phyloP scores from a whole-genome alignment of 1,139 yeast genomes.

The Lodderomyces beijingensis region DNA sequence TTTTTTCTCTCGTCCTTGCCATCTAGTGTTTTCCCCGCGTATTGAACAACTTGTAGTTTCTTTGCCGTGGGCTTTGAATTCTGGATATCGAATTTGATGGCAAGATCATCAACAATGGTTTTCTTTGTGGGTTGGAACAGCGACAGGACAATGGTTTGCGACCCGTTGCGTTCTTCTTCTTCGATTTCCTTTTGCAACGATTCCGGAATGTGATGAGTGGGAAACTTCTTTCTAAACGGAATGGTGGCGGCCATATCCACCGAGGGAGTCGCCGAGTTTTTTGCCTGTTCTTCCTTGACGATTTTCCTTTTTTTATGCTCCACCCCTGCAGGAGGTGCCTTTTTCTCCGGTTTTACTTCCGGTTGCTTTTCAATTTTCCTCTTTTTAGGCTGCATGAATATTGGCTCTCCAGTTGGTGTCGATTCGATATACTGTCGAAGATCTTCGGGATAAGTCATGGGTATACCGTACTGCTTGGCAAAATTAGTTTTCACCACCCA shows the following conservation, averaged over 20 bases:
- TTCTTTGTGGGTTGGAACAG: slow-evolving; percentile 29
- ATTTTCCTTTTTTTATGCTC: slow-evolving; percentile 3
- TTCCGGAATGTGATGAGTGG: slow-evolving; percentile 36
- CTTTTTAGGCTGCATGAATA: slow-evolving; percentile 16
- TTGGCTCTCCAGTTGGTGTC: slow-evolving; percentile 36
- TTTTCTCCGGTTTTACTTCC: slow-evolving; percentile 7
- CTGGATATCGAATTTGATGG: slow-evolving; percentile 39
- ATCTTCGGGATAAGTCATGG: slow-evolving; percentile 54
- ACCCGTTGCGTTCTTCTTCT: slow-evolving; percentile 6
- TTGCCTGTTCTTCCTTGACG: not conserved
- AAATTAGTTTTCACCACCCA: slow-evolving; percentile 89
- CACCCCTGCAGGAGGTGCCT: not conserved
- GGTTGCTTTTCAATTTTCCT: slow-evolving; percentile 6
- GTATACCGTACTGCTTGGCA: slow-evolving; percentile 56
- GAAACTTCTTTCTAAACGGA: slow-evolving; percentile 25
- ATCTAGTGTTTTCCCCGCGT: slow-evolving; percentile 17
- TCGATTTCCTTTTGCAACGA: slow-evolving; percentile 16
- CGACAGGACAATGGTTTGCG: slow-evolving; percentile 12
- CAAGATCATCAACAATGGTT: slow-evolving; percentile 35
- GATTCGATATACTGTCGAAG: slow-evolving; percentile 39
- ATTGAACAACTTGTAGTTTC: slow-evolving; percentile 21
- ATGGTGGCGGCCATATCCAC: not conserved
- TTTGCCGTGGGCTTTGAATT: slow-evolving; percentile 30
- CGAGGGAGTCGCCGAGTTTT: slow-evolving; percentile 6
- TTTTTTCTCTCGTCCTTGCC: slow-evolving; percentile 18